Conservation (phyloP, 805 yeast genomes). For the Priceomyces carsonii region DNA sequence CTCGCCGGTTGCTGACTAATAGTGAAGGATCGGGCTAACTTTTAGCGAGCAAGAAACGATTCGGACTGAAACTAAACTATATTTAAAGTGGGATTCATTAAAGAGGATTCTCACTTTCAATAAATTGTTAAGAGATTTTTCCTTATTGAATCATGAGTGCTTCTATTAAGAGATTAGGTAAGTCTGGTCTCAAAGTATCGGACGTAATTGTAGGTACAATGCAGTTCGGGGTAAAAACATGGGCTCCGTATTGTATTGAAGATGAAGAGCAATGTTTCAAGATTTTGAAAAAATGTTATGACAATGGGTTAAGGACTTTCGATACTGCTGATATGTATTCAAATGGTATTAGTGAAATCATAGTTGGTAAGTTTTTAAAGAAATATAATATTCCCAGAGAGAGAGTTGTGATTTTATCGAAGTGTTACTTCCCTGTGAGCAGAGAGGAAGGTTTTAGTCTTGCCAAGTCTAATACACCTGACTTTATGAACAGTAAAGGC, state of each 20-base stretch:
- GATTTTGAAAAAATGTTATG: constrained; percentile 24
- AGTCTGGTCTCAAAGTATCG: constrained; percentile 52
- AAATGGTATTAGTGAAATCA: constrained; percentile 19
- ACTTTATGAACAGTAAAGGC: constrained; percentile 37
- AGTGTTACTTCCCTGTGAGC: constrained; percentile 13
- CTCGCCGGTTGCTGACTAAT: too few species aligned
- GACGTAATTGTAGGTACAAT: constrained; percentile 56
- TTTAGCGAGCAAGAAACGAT: too few species aligned
- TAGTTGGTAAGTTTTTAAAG: constrained; percentile 20
- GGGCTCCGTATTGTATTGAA: constrained; percentile 23
- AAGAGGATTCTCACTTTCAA: too few species aligned
- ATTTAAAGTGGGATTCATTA: too few species aligned
- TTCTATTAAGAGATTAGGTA: constrained; percentile 25
- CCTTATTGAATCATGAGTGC: too few species aligned
- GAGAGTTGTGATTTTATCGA: constrained; percentile 19
- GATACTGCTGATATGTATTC: constrained; percentile 25
- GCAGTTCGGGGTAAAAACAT: constrained; percentile 46
- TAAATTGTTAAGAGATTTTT: too few species aligned
- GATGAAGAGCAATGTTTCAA: constrained; percentile 1
- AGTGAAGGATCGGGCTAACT: too few species aligned
- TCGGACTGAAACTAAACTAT: too few species aligned
- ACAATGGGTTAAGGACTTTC: constrained; percentile 20
- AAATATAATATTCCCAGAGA: constrained; percentile 21
- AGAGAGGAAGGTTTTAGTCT: constrained; percentile 8
- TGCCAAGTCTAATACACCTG: constrained; percentile 5